Percentiles rank a stretch among this genome's conserved stretches.
phyloP scores from a whole-genome alignment of 495 filamentous ascomycete species.

The Penicillium malachiteum region DNA sequence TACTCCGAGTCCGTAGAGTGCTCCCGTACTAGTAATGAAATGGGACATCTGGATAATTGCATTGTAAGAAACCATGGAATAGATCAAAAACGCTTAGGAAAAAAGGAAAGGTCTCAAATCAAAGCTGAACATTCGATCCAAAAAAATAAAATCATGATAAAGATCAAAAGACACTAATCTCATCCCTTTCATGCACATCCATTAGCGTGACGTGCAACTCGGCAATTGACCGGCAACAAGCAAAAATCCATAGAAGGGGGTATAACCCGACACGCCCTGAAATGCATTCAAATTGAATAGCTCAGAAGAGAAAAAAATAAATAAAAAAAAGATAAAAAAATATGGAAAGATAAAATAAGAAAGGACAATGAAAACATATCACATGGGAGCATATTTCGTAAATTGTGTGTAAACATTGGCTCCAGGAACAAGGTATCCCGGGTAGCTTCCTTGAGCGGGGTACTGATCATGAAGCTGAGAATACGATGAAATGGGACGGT shows the following conservation, averaged over 20 bases:
- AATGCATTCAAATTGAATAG: slow-evolving; percentile 9
- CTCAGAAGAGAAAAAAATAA: slow-evolving; percentile 2
- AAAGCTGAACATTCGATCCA: background rate
- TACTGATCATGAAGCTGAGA: slow-evolving; percentile 18
- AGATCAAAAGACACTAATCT: background rate
- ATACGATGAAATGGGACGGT: slow-evolving; percentile 25
- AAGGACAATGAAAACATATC: no score
- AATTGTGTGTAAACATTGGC: slow-evolving; percentile 15
- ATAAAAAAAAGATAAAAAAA: background rate
- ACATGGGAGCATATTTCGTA: slow-evolving; percentile 24
- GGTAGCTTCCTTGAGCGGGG: slow-evolving; percentile 15
- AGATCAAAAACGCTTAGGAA: background rate
- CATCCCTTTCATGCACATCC: slow-evolving; percentile 19
- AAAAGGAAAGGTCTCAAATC: slow-evolving; percentile 1
- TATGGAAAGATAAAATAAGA: background rate
- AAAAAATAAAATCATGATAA: background rate
- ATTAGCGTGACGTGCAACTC: slow-evolving; percentile 12
- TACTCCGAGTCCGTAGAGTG: no score
- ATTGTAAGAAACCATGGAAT: background rate
- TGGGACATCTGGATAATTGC: no score
- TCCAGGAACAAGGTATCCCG: slow-evolving; percentile 19
- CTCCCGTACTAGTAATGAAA: no score
- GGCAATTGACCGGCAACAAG: slow-evolving; percentile 12
- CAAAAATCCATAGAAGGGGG: slow-evolving; percentile 9
- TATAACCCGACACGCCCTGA: slow-evolving; percentile 15